Base-by-base conservation (phyloP, 2,329 filamentous ascomycete genomes). In the Ascochyta viciae-villosae region DNA sequence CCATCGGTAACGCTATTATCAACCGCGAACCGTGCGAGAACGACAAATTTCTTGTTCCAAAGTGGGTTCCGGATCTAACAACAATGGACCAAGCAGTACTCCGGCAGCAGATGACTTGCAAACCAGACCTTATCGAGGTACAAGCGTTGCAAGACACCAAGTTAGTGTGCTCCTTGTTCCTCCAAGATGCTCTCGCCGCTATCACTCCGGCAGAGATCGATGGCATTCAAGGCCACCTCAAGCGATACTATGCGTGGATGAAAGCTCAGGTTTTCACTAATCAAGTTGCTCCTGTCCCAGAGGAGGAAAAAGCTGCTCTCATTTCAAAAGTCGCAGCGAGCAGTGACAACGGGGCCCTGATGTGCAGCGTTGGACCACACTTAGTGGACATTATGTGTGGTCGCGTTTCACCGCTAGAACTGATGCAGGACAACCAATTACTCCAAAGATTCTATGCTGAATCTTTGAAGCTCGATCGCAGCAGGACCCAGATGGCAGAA, bases 1-100 rank as follows among this genome's bases (percentile, higher is more conserved):
- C 50, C 2, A 54, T 54, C 29, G 50, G 50, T 31, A 46, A 24
- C 29, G 50, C 43, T 13, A 35, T 54, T 4, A 19, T 19, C 3
- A 48, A 24, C 19, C 3, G 10, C n/a, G 44, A 48, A n/a, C 43
- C 27, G 19, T 54, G 50, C 27, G 50, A 48, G n/a, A 54, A 54
- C 23, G 50, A 54, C 37, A 54, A 54, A 19, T 50, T 50, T 23
- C 47, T 50, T 4, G 35, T 38, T 26, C 37, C 47, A 4, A 42
- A 42, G 47, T 54, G 50, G 50, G 44, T 42, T 29, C 42, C 50
- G 12, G 50, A 54, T 22, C 15, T 54, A 22, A 23, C 50, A n/a
- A 13, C 31, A 4, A 44, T 54, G 50, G 31, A 29, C 6, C 42
- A 44, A 19, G 35, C 22, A 23, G 34, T 24, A 19, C 35, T 54